These are phyloP conservation scores for Saccharomycopsis olivae DNA, from an alignment of 805 yeast genomes.

Conservation along the genomic window DNA sequence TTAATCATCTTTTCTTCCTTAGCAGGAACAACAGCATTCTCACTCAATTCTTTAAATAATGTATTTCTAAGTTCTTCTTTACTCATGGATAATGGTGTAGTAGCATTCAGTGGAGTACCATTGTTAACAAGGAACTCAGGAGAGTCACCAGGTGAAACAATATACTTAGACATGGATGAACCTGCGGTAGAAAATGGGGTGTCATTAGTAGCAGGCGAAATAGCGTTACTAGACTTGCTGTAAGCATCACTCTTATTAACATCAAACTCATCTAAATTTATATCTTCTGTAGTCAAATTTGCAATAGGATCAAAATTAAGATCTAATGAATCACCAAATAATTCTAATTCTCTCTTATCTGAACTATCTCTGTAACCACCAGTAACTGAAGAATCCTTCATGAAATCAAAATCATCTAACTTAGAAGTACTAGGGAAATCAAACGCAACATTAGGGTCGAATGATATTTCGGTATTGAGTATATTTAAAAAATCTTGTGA, in stretches of 20 bases:
- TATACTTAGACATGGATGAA: slow-evolving; percentile 10
- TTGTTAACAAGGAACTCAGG: slow-evolving; percentile 14
- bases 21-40: slow-evolving; percentile 51
- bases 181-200: neutral
- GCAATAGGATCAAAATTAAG: slow-evolving; percentile 28
- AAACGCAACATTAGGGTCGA: slow-evolving; percentile 47
- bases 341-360: slow-evolving; percentile 15
- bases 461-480: slow-evolving; percentile 32
- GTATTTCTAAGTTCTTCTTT: neutral
- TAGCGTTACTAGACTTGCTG: neutral
- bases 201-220: neutral
- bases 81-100: too few relatives aligned
- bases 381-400: slow-evolving; percentile 7
- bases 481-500: slow-evolving; percentile 10
- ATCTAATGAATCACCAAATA: slow-evolving; percentile 19
- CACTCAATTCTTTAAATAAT: slow-evolving; percentile 17
- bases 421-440: slow-evolving; percentile 18
- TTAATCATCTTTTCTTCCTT: slow-evolving; percentile 49
- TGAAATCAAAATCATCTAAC: slow-evolving; percentile 15
- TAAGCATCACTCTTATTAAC: slow-evolving; percentile 6
- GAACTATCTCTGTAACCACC: slow-evolving; percentile 15
- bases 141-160: slow-evolving; percentile 6
- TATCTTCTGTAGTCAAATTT: slow-evolving; percentile 42
- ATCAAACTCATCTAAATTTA: slow-evolving; percentile 44
- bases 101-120: slow-evolving; percentile 8